Conservation (phyloP, 2,329 filamentous ascomycete species). For the Fusarium subglutinans region DNA sequence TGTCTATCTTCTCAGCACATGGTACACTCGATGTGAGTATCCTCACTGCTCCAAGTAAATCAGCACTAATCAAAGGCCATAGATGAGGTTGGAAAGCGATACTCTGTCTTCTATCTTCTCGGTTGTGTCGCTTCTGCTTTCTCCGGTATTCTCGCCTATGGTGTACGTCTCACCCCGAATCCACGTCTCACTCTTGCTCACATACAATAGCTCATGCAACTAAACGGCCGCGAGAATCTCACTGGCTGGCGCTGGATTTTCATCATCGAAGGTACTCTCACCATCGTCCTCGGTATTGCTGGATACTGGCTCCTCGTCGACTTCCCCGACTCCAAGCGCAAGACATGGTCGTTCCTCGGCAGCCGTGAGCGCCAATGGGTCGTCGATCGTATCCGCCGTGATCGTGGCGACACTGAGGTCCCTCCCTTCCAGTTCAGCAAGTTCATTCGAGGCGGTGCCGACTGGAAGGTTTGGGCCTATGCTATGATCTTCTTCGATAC, state of each 20-base stretch:
- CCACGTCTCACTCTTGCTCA: not conserved
- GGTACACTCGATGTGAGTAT: constrained; percentile 72
- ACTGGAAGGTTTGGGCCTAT: constrained; percentile 71
- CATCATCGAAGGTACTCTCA: constrained; percentile 63
- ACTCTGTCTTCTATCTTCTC: constrained; percentile 74
- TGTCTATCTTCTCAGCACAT: constrained; percentile 77
- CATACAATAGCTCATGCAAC: constrained; percentile 63
- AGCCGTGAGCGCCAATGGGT: constrained; percentile 62
- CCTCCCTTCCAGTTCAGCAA: constrained; percentile 60
- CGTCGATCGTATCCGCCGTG: constrained; percentile 62
- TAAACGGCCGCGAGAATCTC: constrained; percentile 64
- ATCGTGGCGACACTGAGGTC: constrained; percentile 65
- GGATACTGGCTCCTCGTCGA: constrained; percentile 70
- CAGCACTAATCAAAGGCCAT: not conserved
- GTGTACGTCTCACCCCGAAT: constrained; percentile 55
- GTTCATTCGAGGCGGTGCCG: constrained; percentile 58
- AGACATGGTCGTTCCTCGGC: constrained; percentile 63
- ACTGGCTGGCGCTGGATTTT: constrained; percentile 76
- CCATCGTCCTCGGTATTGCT: constrained; percentile 58
- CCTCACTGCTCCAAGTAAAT: accelerated
- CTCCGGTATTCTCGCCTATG: constrained; percentile 75
- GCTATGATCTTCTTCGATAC: constrained; percentile 70
- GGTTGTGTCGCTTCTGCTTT: constrained; percentile 73
- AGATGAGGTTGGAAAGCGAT: constrained; percentile 76
- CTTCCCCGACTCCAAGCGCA: constrained; percentile 67